These are phyloP conservation scores for Fragaria iinumae DNA, from an alignment of 306 rosid genomes.

Conservation along the genomic window DNA sequence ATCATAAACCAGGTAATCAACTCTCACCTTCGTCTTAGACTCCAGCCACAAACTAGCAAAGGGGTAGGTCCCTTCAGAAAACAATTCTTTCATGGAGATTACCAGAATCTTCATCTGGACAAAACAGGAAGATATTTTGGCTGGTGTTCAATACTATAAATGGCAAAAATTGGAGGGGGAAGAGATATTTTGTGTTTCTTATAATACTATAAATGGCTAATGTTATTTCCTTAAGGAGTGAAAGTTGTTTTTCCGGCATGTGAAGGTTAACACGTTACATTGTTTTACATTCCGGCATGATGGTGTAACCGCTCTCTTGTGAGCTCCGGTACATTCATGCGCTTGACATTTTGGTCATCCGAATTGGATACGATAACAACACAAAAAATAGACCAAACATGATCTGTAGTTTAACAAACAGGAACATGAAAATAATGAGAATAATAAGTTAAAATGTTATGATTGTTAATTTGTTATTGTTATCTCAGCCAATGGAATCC, in stretches of 20 bases:
- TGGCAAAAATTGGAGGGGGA: background rate
- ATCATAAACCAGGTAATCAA: too few species aligned
- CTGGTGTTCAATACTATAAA: background rate
- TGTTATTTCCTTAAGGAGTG: background rate
- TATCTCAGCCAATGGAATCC: background rate
- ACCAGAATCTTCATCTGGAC: background rate
- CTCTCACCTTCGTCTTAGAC: background rate
- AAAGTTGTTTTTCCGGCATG: background rate
- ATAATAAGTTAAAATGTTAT: background rate
- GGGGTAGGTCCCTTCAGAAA: conserved; percentile 7
- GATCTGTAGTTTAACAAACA: background rate
- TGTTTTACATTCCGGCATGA: background rate
- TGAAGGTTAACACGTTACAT: background rate
- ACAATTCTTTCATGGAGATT: background rate
- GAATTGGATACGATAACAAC: background rate
- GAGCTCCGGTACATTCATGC: background rate
- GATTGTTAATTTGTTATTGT: too few species aligned
- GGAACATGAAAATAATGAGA: background rate
- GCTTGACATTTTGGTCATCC: background rate
- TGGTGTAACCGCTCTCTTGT: background rate
- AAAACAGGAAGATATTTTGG: background rate
- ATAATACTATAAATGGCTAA: background rate
- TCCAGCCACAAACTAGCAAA: background rate
- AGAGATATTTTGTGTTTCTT: background rate
- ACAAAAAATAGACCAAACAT: background rate